Evolutionary conservation across 768 basidiomycete species (phyloP), one percentile per base, ranked within the genome.

Genomic region (Termitomyces sp.): DNA sequence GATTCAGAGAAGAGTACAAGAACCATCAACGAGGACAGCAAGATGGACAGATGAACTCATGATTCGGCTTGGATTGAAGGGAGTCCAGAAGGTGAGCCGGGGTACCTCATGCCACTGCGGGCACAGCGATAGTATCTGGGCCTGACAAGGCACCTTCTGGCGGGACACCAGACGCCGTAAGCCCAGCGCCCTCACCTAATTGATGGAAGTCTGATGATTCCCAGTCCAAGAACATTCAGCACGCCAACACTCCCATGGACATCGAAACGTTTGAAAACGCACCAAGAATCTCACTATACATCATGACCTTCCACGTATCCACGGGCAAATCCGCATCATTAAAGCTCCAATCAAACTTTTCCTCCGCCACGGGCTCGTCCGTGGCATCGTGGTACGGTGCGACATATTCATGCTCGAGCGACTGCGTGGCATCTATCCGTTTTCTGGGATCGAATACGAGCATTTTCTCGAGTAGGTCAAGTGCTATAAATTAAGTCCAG

Each of bases 251-350:
- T 26, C 26, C n/a, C 5, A 30, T 18, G 4, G 8, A n/a, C 26
- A 27, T 30, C 34, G 30, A 33, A 18, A 60, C 34, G n/a, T n/a
- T 9, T 24, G 56, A 49, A 27, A 50, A 74, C 88, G 61, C 67
- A 94, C 95, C 94, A 13, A 98, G 79, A 62, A 98, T 98, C 75
- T 99, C 96, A 66, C 88, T 91, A 79, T 98, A 98, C 96, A 99
- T 99, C 97, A 99, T 99, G 69, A 97, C 96, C 76, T 98, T 98
- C 97, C 97, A 99, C 1, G 93, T 96, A 68, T 99, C 97, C 12
- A 98, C 91, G 0, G 97, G 97, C 45, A 99, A 80, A 72, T 99
- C 97, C 20, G 97, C 97, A 63, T 99, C 97, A 73, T 99, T 99
- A 84, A 99, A 99, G 67, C 88, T 91, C 97, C 97, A 99, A 74